Conservation (phyloP, 768 basidiomycete genomes). For the Candolleomyces aberdarensis region DNA sequence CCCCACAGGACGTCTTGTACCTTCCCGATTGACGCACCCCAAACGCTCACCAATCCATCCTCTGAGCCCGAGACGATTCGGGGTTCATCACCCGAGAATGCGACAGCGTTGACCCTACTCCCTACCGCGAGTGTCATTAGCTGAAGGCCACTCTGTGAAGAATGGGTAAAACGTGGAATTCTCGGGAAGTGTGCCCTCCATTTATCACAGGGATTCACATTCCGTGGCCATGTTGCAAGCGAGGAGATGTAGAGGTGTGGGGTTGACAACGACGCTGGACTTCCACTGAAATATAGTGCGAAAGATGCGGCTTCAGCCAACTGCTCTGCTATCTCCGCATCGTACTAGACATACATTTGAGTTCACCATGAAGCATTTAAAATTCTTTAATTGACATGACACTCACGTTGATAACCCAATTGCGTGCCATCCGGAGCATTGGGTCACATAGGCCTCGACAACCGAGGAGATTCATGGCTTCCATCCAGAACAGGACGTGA, state of each 20-base stretch:
- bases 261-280: constrained; percentile 14
- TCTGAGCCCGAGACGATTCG: too few relatives aligned
- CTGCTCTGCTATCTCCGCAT: neutral
- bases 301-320: constrained; percentile 14
- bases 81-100: neutral
- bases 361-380: neutral
- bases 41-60: too few relatives aligned
- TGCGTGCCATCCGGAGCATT: neutral
- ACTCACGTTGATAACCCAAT: neutral
- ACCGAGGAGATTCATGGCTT: constrained; percentile 8
- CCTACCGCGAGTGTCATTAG: constrained; percentile 10
- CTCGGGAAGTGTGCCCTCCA: constrained; percentile 13
- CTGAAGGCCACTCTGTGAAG: neutral
- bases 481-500: constrained; percentile 7
- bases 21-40: neutral
- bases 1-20: neutral
- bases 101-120: neutral
- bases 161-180: constrained; percentile 11
- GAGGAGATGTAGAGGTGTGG: constrained; percentile 23
- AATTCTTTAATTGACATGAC: neutral
- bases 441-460: neutral
- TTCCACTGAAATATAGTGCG: constrained; percentile 16
- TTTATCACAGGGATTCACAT: neutral
- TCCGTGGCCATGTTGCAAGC: constrained; percentile 17
- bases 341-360: neutral